Evolutionary conservation across 2,329 filamentous ascomycete species (phyloP).

Genomic region (Sporothrix sp.): DNA sequence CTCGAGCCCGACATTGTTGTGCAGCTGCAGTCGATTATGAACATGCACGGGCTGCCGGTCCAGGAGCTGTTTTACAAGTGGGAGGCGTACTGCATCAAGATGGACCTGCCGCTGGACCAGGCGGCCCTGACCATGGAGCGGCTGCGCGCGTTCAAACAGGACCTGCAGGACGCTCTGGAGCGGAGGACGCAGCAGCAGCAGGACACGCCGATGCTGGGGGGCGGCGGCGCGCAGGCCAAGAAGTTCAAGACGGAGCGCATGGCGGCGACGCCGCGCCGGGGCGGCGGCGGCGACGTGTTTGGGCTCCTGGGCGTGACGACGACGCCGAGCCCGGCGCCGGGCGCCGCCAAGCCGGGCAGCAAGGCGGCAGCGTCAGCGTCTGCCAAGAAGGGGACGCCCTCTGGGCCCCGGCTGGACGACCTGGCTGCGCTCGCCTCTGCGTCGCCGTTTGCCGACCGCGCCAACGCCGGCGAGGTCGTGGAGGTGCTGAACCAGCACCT

Average conservation of each 20-base stretch:
- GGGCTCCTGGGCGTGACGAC: slow-evolving; percentile 46
- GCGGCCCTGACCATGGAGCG: slow-evolving; percentile 52
- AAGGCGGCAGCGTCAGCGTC: slow-evolving; percentile 29
- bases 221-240: slow-evolving; percentile 1
- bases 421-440: slow-evolving; percentile 18
- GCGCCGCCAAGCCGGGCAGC: not conserved
- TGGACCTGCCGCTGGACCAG: slow-evolving; percentile 62
- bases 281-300: slow-evolving; percentile 59
- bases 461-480: slow-evolving; percentile 69
- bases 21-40: slow-evolving; percentile 79
- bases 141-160: slow-evolving; percentile 71
- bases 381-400: too few relatives aligned
- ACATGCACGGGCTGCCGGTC: slow-evolving; percentile 66
- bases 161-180: slow-evolving; percentile 75
- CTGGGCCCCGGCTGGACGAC: slow-evolving; percentile 26
- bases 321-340: slow-evolving; percentile 49
- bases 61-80: slow-evolving; percentile 97
- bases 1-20: slow-evolving; percentile 68
- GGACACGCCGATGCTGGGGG: not conserved
- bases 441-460: slow-evolving; percentile 62
- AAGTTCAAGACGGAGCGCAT: slow-evolving; percentile 38
- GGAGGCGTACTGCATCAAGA: slow-evolving; percentile 95
- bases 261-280: slow-evolving; percentile 50
- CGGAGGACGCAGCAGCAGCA: slow-evolving; percentile 9
- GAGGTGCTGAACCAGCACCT: slow-evolving; percentile 78